Evolutionary conservation across 129 eudicot genomes (phyloP).

Genomic region (Silybum marianum): DNA sequence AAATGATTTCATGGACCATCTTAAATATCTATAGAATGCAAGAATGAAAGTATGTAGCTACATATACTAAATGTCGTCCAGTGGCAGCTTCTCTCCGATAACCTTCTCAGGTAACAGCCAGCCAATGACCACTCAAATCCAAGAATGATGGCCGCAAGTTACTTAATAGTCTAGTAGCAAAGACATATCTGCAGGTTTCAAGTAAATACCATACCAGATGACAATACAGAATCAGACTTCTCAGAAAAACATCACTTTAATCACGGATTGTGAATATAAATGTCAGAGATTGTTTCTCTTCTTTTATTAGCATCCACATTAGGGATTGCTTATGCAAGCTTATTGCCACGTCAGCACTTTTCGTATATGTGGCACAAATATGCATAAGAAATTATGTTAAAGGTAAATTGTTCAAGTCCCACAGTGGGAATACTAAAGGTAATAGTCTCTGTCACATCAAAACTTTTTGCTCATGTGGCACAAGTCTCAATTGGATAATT

Average conservation of each 20-base stretch:
- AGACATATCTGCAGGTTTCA: not conserved
- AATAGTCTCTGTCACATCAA: not conserved
- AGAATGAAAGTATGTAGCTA: not conserved
- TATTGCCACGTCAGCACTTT: not conserved
- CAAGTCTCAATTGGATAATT: not conserved
- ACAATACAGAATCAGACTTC: not conserved
- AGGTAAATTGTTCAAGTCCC: not conserved
- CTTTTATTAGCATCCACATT: not conserved
- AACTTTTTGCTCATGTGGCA: not conserved
- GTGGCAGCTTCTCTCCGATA: not conserved
- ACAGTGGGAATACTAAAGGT: not conserved
- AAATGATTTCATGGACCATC: too few relatives aligned
- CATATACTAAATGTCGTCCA: not conserved
- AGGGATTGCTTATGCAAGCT: too few relatives aligned
- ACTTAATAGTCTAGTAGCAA: not conserved
- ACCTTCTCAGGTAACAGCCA: not conserved
- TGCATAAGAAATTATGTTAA: not conserved
- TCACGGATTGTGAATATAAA: not conserved
- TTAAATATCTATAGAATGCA: not conserved
- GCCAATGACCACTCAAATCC: not conserved
- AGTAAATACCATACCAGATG: not conserved
- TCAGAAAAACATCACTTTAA: not conserved
- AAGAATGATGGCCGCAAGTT: not conserved
- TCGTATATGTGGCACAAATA: not conserved
- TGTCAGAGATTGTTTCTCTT: not conserved